These are phyloP conservation scores for Russula vinacea DNA, from an alignment of 768 basidiomycete genomes.

Conservation along the genomic window DNA sequence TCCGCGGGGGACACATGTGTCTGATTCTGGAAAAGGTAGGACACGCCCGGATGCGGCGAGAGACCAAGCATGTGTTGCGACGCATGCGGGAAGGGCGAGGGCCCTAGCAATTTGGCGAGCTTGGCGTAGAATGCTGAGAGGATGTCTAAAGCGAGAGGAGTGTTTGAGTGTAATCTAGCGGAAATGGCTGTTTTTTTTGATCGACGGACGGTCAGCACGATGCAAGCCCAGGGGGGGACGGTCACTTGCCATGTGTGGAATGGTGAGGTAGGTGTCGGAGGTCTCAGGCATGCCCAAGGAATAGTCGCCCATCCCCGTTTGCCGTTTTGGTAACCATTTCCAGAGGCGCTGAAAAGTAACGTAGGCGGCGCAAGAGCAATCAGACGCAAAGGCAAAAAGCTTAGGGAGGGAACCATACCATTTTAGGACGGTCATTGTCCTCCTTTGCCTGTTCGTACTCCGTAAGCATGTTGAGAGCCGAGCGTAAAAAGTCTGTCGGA, in stretches of 20 bases:
- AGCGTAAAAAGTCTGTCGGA: slow-evolving; percentile 75
- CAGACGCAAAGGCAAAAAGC: neutral
- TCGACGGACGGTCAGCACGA: neutral
- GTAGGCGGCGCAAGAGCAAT: neutral
- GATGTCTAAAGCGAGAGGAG: slow-evolving; percentile 86
- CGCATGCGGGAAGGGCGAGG: slow-evolving; percentile 68
- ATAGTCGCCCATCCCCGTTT: slow-evolving; percentile 56
- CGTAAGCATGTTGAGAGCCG: slow-evolving; percentile 63
- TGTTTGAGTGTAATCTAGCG: slow-evolving; percentile 85
- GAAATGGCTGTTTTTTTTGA: slow-evolving; percentile 61
- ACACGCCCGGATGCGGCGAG: slow-evolving; percentile 78
- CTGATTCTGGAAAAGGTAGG: slow-evolving; percentile 64
- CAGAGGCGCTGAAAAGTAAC: slow-evolving; percentile 47
- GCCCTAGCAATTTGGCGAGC: slow-evolving; percentile 77
- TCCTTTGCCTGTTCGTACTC: slow-evolving; percentile 81
- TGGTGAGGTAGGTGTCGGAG: slow-evolving; percentile 67
- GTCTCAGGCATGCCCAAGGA: slow-evolving; percentile 57
- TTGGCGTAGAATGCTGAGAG: slow-evolving; percentile 88
- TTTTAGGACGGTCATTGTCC: slow-evolving; percentile 69
- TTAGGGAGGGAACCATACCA: slow-evolving; percentile 43
- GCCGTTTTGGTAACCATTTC: slow-evolving; percentile 54
- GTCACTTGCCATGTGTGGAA: slow-evolving; percentile 68
- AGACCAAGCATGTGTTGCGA: slow-evolving; percentile 74
- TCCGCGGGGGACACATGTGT: slow-evolving; percentile 40
- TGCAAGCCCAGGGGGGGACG: slow-evolving; percentile 5